Evolutionary conservation across 441 rosid species (phyloP), one percentile per base, ranked within the genome.

Genomic region (Lepidium campestre): DNA sequence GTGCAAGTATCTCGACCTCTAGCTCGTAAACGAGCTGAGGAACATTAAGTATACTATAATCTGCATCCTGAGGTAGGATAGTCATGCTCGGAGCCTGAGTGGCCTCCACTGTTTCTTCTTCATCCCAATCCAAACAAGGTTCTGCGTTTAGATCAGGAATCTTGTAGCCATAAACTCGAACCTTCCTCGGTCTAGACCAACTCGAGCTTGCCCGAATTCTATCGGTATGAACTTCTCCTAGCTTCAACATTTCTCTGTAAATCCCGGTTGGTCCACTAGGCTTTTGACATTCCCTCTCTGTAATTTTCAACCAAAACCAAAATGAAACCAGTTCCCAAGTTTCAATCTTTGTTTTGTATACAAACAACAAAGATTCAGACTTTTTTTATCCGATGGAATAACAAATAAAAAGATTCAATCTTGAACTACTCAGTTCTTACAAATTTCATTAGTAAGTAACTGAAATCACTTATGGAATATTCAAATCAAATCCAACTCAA

Each of bases 21-120:
- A 90, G 41, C 71, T 93, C 96, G 64, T 80, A 78, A 60, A 80
- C 74, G 34, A 92, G 97, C 29, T 83, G 78, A 57, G 89, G 86
- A 74, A 77, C 49, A 75, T 71, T 53, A 73, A 79, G 84, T 47
- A 72, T 22, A 39, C 22, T 18, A 76, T 90, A 93, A 93, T 90
- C 97, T 90, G 94, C 94, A 93, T 88, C 98, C 91, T 93, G 90
- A 79, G 91, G 82, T 88, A 68, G 75, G 62, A 69, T 2, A 2
- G 32, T 7, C 0, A 0, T 53, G 17, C 1, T 34, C 5, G 5
- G 6, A 37, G 22, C 9, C 18, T 57, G 13, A 22, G 34, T 39
- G 18, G 47, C 55, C 53, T 41, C 77, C 9, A 17, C 71, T 47
- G 75, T 83, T 80, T 47, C 82, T 40, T 69, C 89, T 76, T 10